Evolutionary conservation across 768 basidiomycete genomes (phyloP), one percentile per base, ranked within the genome.

Genomic region (Lactarius deliciosus): DNA sequence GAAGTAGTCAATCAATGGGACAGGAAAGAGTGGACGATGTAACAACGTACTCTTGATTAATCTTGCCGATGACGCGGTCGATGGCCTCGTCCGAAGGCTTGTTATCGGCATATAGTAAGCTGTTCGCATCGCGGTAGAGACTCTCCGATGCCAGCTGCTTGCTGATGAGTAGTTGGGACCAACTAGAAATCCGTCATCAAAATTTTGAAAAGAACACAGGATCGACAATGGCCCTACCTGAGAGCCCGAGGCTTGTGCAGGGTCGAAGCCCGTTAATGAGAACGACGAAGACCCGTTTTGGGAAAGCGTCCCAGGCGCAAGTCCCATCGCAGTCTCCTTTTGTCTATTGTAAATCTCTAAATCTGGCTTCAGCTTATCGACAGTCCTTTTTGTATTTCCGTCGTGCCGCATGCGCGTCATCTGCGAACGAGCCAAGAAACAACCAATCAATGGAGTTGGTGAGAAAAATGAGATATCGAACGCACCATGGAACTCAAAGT

Each of bases 71-170:
- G 28, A 98, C 89, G 45, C 92, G 80, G 77, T 99, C 97, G 65
- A 98, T 93, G 6, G 94, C 95, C 54, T 98, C 97, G 73, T 99
- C 96, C 22, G 83, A 86, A 3, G 97, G 97, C 73, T 96, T 97
- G 81, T 85, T 94, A 76, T 98, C 96, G 2, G 92, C 96, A 74
- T 98, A 99, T 13, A 94, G 82, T 28, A 98, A 81, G 4, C 88
- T 92, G 72, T 97, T 96, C 32, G 94, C 92, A 70, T 98, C 96
- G 59, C 96, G 85, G 76, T 98, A 99, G 55, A 98, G 80, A 70
- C 85, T 86, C 69, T 96, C 94, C 32, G 83, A 83, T 32, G 90
- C 88, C 56, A 88, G 77, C 65, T 83, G 83, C 73, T 91, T 91
- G 90, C 70, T 89, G 82, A 58, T 85, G 81, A 41, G 78, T 82